Evolutionary conservation across 352 stramenopile species (phyloP).

Genomic region (Pythium guiyangense): DNA sequence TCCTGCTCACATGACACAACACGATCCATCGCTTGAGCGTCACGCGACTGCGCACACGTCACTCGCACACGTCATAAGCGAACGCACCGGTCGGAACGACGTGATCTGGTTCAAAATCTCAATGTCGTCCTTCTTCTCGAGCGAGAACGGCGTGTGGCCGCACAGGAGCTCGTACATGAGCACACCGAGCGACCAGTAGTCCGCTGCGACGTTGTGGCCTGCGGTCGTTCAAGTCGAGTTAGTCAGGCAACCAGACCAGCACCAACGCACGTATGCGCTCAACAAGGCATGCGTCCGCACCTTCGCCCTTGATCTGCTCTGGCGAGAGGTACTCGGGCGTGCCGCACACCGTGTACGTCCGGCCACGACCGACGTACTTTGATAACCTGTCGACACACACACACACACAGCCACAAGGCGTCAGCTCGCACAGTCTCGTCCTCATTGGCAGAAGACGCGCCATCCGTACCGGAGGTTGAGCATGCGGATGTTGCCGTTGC

Average conservation of each 20-base stretch:
- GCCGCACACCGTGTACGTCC: conserved; percentile 85
- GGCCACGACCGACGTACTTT: conserved; percentile 80
- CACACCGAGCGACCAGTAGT: conserved; percentile 93
- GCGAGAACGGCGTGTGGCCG: conserved; percentile 86
- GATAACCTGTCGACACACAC: conserved; percentile 37
- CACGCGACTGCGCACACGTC: background rate
- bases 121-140: conserved; percentile 78
- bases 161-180: conserved; percentile 93
- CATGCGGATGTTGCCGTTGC: conserved; percentile 79
- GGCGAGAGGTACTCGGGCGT: conserved; percentile 83
- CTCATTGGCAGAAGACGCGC: background rate
- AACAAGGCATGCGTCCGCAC: conserved; percentile 15
- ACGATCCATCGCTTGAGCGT: background rate
- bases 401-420: background rate
- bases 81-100: conserved; percentile 62
- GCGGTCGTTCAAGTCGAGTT: conserved; percentile 1
- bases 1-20: conserved; percentile 15
- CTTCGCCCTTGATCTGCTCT: conserved; percentile 86
- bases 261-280: background rate
- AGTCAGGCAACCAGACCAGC: no score
- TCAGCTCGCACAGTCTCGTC: background rate
- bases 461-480: conserved; percentile 60
- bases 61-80: background rate
- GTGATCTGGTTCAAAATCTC: conserved; percentile 87
- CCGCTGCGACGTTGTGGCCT: conserved; percentile 82